phyloP scores from a whole-genome alignment of 148 eudicot species.

The Rhododendron simsii region DNA sequence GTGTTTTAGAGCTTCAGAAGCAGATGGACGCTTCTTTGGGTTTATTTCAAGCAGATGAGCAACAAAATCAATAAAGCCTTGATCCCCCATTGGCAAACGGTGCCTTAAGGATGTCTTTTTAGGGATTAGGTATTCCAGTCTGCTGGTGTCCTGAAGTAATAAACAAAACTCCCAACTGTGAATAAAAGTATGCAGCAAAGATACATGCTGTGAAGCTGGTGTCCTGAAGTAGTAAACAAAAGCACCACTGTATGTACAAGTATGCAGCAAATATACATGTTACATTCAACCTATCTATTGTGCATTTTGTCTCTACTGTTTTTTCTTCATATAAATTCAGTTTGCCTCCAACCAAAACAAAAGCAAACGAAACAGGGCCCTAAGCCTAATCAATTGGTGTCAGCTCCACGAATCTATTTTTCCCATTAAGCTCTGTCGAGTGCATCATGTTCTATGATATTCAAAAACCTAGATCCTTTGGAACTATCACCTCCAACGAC shows the following conservation, averaged over 20 bases:
- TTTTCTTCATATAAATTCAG: neutral
- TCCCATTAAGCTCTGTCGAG: neutral
- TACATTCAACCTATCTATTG: neutral
- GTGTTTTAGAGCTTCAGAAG: conserved; percentile 92
- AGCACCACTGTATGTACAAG: neutral
- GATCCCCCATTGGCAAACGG: conserved; percentile 98
- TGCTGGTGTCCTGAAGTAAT: conserved; percentile 67
- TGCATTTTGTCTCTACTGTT: neutral
- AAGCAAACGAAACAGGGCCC: neutral
- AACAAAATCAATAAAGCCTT: conserved; percentile 97
- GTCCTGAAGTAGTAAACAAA: neutral
- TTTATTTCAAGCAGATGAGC: conserved; percentile 80
- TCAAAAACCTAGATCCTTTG: neutral
- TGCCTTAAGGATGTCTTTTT: conserved; percentile 93
- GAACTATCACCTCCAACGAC: neutral
- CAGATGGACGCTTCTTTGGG: conserved; percentile 92
- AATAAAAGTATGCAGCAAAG: neutral
- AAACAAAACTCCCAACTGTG: neutral
- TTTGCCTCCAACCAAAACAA: neutral
- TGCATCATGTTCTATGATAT: neutral
- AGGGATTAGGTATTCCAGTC: conserved; percentile 93
- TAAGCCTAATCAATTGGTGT: neutral
- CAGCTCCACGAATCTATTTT: neutral
- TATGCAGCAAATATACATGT: neutral
- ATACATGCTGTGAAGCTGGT: no score